phyloP scores from a whole-genome alignment of 1,139 yeast genomes.

The Saccharomyces hybrid region DNA sequence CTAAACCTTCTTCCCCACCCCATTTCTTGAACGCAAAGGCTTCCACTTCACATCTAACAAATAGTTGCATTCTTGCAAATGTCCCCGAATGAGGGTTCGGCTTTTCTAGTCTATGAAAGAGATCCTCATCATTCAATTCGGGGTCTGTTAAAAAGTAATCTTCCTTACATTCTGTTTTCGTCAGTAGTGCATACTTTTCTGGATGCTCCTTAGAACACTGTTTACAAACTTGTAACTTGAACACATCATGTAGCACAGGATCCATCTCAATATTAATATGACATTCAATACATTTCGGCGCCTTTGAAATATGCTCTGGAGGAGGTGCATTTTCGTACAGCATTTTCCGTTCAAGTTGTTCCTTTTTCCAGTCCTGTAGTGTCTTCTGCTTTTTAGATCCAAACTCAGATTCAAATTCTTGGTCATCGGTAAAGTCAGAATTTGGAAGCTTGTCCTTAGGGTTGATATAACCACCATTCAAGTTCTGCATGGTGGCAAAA shows the following conservation, averaged over 20 bases:
- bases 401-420: conserved; percentile 20
- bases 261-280: conserved; percentile 67
- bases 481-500: conserved; percentile 80
- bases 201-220: conserved; percentile 65
- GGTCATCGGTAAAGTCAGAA: conserved; percentile 20
- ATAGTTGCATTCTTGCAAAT: conserved; percentile 88
- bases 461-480: conserved; percentile 76
- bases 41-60: conserved; percentile 82
- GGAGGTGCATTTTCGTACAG: conserved; percentile 51
- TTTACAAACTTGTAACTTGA: conserved; percentile 70
- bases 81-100: conserved; percentile 91
- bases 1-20: conserved; percentile 86
- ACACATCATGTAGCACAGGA: conserved; percentile 58
- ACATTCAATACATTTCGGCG: conserved; percentile 81
- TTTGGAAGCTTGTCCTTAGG: conserved; percentile 34
- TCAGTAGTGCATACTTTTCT: conserved; percentile 80
- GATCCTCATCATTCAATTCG: conserved; percentile 62
- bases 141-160: conserved; percentile 92
- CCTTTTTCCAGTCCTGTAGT: conserved; percentile 72
- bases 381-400: conserved; percentile 36
- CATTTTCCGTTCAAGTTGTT: conserved; percentile 39
- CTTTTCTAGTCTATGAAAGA: conserved; percentile 74
- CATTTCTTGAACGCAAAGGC: conserved; percentile 88
- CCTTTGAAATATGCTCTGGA: conserved; percentile 59
- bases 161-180: conserved; percentile 91